Percentiles rank a stretch among this genome's conserved stretches.
Conservation (phyloP, 192 early-diverging fungal genomes). For the Backusella psychrophila region DNA sequence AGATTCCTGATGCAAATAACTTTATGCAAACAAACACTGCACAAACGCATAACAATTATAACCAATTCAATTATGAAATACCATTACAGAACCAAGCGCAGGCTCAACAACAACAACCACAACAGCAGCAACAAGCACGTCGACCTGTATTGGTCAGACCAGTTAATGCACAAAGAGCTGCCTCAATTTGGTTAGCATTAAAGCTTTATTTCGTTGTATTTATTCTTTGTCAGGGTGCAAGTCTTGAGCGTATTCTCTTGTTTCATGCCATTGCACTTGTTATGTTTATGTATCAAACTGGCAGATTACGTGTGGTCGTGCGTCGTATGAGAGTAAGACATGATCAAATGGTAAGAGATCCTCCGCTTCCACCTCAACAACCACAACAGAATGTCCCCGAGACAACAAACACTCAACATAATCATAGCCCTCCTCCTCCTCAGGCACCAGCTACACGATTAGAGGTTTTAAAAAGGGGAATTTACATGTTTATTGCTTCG, state of each 20-base stretch:
- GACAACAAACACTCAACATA: neutral
- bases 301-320: constrained; percentile 46
- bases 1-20: neutral
- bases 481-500: constrained; percentile 24
- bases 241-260: constrained; percentile 51
- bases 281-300: constrained; percentile 61
- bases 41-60: neutral
- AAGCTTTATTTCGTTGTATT: constrained; percentile 61
- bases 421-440: neutral
- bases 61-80: neutral
- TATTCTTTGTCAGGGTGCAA: constrained; percentile 61
- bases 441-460: constrained; percentile 6
- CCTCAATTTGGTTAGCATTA: constrained; percentile 56
- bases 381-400: neutral
- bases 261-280: constrained; percentile 54
- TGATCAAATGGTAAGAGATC: neutral
- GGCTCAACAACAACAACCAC: neutral
- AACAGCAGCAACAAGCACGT: neutral
- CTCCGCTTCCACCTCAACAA: neutral
- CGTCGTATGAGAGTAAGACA: constrained; percentile 18
- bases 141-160: neutral
- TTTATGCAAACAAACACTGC: neutral
- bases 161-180: constrained; percentile 20
- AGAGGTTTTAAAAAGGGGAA: constrained; percentile 16
- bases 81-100: neutral